These are phyloP conservation scores for Coccomyxa sp. DNA, from an alignment of 139 green algal species.

Conservation along the genomic window DNA sequence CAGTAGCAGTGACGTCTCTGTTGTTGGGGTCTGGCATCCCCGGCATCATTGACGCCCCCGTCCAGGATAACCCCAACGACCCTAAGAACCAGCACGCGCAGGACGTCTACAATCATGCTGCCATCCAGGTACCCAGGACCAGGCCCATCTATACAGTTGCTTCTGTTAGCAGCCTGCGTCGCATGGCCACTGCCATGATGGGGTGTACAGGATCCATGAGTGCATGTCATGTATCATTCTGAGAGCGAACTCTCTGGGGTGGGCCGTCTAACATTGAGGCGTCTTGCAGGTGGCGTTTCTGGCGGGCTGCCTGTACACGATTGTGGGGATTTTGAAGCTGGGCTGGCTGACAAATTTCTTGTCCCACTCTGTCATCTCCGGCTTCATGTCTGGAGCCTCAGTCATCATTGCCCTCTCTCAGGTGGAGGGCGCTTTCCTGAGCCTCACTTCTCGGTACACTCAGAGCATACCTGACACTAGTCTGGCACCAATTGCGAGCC, in stretches of 20 bases:
- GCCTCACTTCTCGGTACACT: too few species aligned
- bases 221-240: too few species aligned
- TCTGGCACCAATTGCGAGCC: too few species aligned
- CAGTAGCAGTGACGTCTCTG: constrained; percentile 62
- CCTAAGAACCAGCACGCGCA: constrained; percentile 30
- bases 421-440: too few species aligned
- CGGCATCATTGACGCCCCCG: constrained; percentile 14
- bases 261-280: neutral
- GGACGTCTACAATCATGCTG: constrained; percentile 35
- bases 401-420: constrained; percentile 75
- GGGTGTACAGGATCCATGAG: too few species aligned
- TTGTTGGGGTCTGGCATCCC: constrained; percentile 40
- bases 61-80: constrained; percentile 49
- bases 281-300: constrained; percentile 64
- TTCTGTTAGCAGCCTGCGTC: too few species aligned
- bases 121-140: constrained; percentile 18
- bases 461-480: too few species aligned
- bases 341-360: constrained; percentile 87
- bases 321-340: constrained; percentile 69
- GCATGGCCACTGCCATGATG: too few species aligned
- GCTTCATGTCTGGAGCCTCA: constrained; percentile 85
- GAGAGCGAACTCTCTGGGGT: too few species aligned
- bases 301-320: constrained; percentile 67
- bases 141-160: too few species aligned
- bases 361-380: constrained; percentile 71